Evolutionary conservation across 1,284 basidiomycete genomes (phyloP), one percentile per base, ranked within the genome.

Genomic region (Marasmius sp.): DNA sequence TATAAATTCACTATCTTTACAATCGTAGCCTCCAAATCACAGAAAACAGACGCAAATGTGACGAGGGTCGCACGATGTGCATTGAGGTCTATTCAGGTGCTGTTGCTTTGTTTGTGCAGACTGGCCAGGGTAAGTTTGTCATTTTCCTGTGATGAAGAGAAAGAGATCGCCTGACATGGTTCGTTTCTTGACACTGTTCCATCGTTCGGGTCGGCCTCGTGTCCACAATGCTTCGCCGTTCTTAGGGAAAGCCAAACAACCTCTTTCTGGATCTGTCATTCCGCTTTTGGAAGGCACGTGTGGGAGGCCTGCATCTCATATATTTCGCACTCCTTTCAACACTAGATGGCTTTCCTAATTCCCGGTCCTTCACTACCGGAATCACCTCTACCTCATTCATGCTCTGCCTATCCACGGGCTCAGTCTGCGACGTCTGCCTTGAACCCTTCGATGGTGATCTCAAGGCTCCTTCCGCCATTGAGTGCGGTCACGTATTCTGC

Each of bases 401-500:
- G 83, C 77, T 85, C 66, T 76, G 74, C 67, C 69, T 83, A 67
- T 76, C 76, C 63, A 65, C 81, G 62, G 77, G 74, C 59, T 83
- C 82, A 67, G 69, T 74, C 60, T 85, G 83, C 74, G 82, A 84
- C 72, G 77, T 85, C 62, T 85, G 83, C 71, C 74, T 81, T 62
- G 83, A 84, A 66, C 67, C 72, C 12, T 85, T 80, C 67, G 75
- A 74, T 56, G 64, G 67, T 61, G 74, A 76, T 51, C 48, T 61
- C 57, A 82, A 79, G 68, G 72, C 73, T 36, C 81, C 82, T 34
- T 80, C 77, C 65, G 78, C 80, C 20, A 81, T 84, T 61, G 68
- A 74, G 53, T 85, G 83, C 64, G 82, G 82, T 20, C 83, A 85
- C 71, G 77, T 81, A 55, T 84, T 84, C 68, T 85, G 83, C 66